Base-by-base conservation (phyloP, 805 yeast species). In the Torulaspora quercuum region DNA sequence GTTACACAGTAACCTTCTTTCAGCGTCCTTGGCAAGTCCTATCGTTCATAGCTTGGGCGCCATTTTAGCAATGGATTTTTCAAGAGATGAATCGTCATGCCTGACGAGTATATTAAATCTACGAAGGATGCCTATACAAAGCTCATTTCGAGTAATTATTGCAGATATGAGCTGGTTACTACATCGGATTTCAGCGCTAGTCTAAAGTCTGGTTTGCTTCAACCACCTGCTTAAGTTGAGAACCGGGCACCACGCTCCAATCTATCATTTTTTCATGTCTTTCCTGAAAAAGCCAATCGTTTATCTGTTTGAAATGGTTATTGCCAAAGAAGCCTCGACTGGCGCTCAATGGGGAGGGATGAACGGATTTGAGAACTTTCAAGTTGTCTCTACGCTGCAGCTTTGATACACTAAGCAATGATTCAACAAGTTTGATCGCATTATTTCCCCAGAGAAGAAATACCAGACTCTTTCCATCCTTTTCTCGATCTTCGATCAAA, bases 301-400 rank as follows among this genome's bases (percentile, higher is more conserved):
- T 90, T 27, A 90, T 78, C 53, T 74, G 72, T 34, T 59, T 69
- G 60, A 88, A 90, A 52, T 87, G 96, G 14, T 68, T 64, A 48
- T 82, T 78, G 2, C 79, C 79, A 50, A 90, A 89, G 59, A 83
- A 92, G 0, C 65, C 65, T 2, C 92, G 95, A 12, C 82, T 71
- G 0, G 98, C 98, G 44, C 95, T 83, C 33, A 92, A 64, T 1
- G 99, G 99, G 17, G 95, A 83, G 1, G 99, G 99, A 61, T 92
- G 99, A 0, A 88, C 97, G 0, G 87, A 70, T 44, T 72, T 73
- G 17, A 92, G 62, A 0, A 85, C 75, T 26, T 72, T 50, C 39
- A 78, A 70, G 24, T 65, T 59, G 3, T 59, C 64, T 59, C 42
- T 46, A 9, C 37, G 37, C 20, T 34, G 20, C 7, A 36, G 19